These are phyloP conservation scores for Rhizophlyctis rosea DNA, from an alignment of 192 early-diverging fungal genomes.

Conservation along the genomic window DNA sequence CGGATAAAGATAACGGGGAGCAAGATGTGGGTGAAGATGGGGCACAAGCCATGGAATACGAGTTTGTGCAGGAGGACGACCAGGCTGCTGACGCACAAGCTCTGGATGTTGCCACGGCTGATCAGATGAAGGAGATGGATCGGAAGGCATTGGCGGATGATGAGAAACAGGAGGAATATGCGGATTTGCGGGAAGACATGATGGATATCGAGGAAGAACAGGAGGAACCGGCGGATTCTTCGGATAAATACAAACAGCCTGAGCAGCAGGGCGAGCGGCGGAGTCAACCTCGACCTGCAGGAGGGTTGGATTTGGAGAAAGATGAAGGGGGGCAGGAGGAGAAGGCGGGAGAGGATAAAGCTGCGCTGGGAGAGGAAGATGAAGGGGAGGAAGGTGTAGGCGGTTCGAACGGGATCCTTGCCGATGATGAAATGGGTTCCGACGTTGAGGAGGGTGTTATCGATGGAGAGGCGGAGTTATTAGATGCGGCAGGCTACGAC, in stretches of 20 bases:
- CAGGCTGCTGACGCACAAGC: slow-evolving; percentile 70
- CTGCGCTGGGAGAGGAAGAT: slow-evolving; percentile 8
- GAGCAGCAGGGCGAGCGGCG: background rate
- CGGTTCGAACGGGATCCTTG: background rate
- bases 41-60: slow-evolving; percentile 52
- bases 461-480: slow-evolving; percentile 2
- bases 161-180: slow-evolving; percentile 24
- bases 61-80: slow-evolving; percentile 76
- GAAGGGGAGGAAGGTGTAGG: slow-evolving; percentile 17
- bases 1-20: slow-evolving; percentile 12
- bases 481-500: slow-evolving; percentile 55
- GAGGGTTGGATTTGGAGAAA: background rate
- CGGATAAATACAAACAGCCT: too few species aligned
- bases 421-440: slow-evolving; percentile 59
- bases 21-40: slow-evolving; percentile 44
- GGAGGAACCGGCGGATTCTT: background rate
- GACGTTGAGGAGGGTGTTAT: slow-evolving; percentile 37
- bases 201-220: slow-evolving; percentile 25
- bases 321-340: slow-evolving; percentile 9
- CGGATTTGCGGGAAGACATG: slow-evolving; percentile 8
- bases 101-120: slow-evolving; percentile 65
- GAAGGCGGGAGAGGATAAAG: slow-evolving; percentile 20
- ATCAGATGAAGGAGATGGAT: slow-evolving; percentile 52
- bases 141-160: slow-evolving; percentile 40
- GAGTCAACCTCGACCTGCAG: background rate